Evolutionary conservation across 169 alveolate genomes (phyloP).

Genomic region (Plasmodium gaboni): DNA sequence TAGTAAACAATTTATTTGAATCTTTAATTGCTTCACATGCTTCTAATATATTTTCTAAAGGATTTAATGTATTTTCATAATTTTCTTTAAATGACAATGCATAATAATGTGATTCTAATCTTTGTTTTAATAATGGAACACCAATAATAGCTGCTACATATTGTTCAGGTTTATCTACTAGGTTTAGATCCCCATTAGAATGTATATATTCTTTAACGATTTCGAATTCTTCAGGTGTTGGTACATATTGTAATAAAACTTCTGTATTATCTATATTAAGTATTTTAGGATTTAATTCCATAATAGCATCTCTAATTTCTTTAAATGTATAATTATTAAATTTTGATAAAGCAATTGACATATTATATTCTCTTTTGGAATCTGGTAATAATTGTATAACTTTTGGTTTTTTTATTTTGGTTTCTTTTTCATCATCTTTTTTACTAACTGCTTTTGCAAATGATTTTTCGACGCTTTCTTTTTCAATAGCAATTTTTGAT

Average conservation of each 20-base stretch:
- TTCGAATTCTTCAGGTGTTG: constrained; percentile 90
- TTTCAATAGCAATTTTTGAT: constrained; percentile 85
- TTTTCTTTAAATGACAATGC: constrained; percentile 89
- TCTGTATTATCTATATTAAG: constrained; percentile 91
- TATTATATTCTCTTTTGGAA: constrained; percentile 92
- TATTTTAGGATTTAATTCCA: constrained; percentile 88
- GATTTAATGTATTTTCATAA: constrained; percentile 86
- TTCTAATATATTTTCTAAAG: constrained; percentile 85
- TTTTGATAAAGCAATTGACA: constrained; percentile 92
- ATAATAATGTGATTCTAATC: constrained; percentile 89
- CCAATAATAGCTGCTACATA: constrained; percentile 92
- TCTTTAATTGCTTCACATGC: constrained; percentile 87
- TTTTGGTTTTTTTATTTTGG: constrained; percentile 74
- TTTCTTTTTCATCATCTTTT: constrained; percentile 23
- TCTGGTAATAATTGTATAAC: constrained; percentile 91
- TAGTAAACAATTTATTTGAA: constrained; percentile 82
- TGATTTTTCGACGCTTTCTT: constrained; percentile 85
- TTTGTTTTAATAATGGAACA: constrained; percentile 88
- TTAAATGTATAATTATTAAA: constrained; percentile 91
- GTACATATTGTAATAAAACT: constrained; percentile 87
- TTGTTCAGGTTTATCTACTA: constrained; percentile 93
- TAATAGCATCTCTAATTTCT: constrained; percentile 91
- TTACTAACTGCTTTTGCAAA: constrained; percentile 83
- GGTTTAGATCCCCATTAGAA: constrained; percentile 90
- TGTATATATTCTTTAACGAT: constrained; percentile 90